These are phyloP conservation scores for Prunus mira DNA, from an alignment of 306 rosid species.

Conservation along the genomic window DNA sequence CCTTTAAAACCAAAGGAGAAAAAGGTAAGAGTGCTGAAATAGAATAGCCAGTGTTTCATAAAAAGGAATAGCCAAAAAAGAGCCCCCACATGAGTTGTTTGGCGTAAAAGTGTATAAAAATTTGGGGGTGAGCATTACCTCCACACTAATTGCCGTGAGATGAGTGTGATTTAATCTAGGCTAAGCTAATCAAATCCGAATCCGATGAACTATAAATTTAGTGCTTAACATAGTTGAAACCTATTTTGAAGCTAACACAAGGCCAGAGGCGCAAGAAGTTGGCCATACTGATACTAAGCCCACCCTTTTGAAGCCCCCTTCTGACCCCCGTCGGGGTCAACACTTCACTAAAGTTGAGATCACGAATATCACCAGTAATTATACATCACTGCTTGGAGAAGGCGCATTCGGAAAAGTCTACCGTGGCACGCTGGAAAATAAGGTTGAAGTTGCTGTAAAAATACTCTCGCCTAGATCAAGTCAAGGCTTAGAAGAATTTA, in stretches of 20 bases:
- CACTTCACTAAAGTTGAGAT: conserved; percentile 5
- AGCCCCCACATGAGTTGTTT: too few species aligned
- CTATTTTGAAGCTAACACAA: too few species aligned
- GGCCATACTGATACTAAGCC: too few species aligned
- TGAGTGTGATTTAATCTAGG: too few species aligned
- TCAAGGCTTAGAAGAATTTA: conserved; percentile 37
- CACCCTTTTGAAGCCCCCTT: background rate
- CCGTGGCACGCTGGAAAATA: conserved; percentile 18
- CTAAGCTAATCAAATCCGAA: too few species aligned
- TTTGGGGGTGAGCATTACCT: too few species aligned
- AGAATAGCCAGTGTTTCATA: background rate
- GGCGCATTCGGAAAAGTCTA: conserved; percentile 55
- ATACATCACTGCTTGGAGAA: conserved; percentile 26
- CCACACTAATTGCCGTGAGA: too few species aligned
- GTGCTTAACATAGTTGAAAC: too few species aligned
- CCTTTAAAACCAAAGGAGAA: background rate
- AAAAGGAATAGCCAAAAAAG: too few species aligned
- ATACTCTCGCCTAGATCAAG: conserved; percentile 19
- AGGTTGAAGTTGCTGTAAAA: conserved; percentile 35
- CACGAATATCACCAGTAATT: conserved; percentile 19
- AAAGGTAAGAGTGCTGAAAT: background rate
- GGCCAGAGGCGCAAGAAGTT: background rate
- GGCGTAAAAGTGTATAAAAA: too few species aligned
- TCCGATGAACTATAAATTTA: too few species aligned
- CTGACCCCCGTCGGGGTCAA: background rate